Conservation (phyloP, 345 rosid genomes). For the Streptanthus diversifolius region DNA sequence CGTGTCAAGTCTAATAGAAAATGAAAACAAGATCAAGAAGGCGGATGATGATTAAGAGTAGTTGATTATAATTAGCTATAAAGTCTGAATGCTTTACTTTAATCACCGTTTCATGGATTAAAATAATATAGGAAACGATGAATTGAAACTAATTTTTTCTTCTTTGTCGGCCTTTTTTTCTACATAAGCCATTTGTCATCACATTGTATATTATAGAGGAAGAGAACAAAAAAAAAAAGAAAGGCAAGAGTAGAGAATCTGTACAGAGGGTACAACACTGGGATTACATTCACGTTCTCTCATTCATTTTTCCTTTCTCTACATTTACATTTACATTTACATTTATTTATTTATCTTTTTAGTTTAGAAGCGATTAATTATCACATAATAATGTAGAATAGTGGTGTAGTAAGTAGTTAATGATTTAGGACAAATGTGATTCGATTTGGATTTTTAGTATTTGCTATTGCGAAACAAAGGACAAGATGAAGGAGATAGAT, state of each 20-base stretch:
- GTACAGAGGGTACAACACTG: constrained; percentile 34
- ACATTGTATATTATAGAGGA: background rate
- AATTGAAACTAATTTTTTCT: constrained; percentile 4
- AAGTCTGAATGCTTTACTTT: background rate
- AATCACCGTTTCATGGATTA: constrained; percentile 13
- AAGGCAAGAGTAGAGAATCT: constrained; percentile 30
- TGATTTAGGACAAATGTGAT: background rate
- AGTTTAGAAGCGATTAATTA: background rate
- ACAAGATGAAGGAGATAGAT: background rate
- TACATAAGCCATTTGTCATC: constrained; percentile 24
- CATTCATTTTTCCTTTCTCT: constrained; percentile 23
- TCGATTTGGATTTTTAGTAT: constrained; percentile 4
- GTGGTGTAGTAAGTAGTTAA: background rate
- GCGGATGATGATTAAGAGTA: background rate
- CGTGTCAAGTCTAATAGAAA: background rate
- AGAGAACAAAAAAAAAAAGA: background rate
- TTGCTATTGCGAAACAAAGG: background rate
- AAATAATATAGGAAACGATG: background rate
- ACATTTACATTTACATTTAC: background rate
- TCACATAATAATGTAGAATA: background rate
- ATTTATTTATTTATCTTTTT: background rate
- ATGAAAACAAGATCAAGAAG: constrained; percentile 9
- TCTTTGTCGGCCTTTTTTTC: constrained; percentile 23
- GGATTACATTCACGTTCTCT: constrained; percentile 35
- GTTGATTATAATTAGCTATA: background rate